Evolutionary conservation across 495 filamentous ascomycete species (phyloP).

Genomic region (Tuber umbilicatum): DNA sequence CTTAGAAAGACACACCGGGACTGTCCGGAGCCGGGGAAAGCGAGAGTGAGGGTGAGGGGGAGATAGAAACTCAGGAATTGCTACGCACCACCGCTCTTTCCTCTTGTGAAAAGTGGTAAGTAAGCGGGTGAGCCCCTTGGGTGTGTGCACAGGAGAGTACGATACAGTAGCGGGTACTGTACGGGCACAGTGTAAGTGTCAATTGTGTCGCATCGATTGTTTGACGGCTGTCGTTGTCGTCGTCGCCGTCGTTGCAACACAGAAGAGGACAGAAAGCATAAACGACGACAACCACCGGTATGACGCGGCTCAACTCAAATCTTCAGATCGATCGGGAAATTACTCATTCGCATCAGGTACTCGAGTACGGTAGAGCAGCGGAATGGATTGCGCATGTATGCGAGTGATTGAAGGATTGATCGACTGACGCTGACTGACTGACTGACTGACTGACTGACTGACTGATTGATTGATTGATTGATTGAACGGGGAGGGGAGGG

Average conservation of each 20-base stretch:
- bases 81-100: background rate
- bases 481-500: background rate
- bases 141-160: background rate
- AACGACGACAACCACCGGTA: slow-evolving; percentile 20
- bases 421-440: background rate
- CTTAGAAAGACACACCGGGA: slow-evolving; percentile 34
- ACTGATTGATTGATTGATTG: background rate
- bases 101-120: background rate
- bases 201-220: background rate
- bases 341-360: slow-evolving; percentile 32
- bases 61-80: background rate
- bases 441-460: slow-evolving; percentile 9
- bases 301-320: slow-evolving; percentile 40
- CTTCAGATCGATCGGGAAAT: slow-evolving; percentile 36
- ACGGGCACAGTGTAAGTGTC: background rate
- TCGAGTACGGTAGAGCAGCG: slow-evolving; percentile 8
- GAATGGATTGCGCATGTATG: slow-evolving; percentile 21
- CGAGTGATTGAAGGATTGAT: slow-evolving; percentile 1
- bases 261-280: slow-evolving; percentile 17
- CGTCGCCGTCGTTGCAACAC: slow-evolving; percentile 20
- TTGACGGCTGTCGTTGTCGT: background rate
- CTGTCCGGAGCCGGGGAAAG: slow-evolving; percentile 28
- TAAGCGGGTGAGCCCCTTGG: background rate
- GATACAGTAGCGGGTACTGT: background rate
- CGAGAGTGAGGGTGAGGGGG: slow-evolving; percentile 7